These are phyloP conservation scores for Aspergillus luchuensis DNA, from an alignment of 2,329 filamentous ascomycete species.

Conservation along the genomic window DNA sequence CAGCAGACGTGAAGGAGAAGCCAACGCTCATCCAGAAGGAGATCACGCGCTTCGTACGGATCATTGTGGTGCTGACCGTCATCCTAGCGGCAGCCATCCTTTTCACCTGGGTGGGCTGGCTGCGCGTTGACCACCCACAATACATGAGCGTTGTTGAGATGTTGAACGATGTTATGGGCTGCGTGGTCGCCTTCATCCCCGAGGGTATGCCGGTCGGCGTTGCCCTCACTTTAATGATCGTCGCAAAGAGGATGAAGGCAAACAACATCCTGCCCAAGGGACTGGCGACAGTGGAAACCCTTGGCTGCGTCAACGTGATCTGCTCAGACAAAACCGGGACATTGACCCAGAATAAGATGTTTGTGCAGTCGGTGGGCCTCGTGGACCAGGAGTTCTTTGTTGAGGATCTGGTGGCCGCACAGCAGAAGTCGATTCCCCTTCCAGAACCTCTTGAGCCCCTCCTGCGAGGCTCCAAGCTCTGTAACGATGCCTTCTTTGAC, in stretches of 20 bases:
- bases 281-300: conserved; percentile 74
- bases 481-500: conserved; percentile 76
- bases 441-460: conserved; percentile 58
- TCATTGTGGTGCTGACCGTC: conserved; percentile 70
- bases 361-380: conserved; percentile 49
- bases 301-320: conserved; percentile 73
- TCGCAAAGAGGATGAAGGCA: conserved; percentile 73
- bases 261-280: conserved; percentile 79
- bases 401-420: conserved; percentile 18
- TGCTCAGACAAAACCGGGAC: conserved; percentile 76
- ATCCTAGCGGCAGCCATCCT: conserved; percentile 58
- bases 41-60: conserved; percentile 69
- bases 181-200: conserved; percentile 77
- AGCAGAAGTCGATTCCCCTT: conserved; percentile 17
- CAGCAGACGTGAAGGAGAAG: conserved; percentile 68
- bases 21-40: conserved; percentile 72
- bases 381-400: conserved; percentile 27
- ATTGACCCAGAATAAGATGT: conserved; percentile 67
- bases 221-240: conserved; percentile 72
- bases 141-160: conserved; percentile 74
- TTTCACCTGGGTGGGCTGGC: conserved; percentile 65
- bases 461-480: conserved; percentile 65
- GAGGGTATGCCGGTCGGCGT: conserved; percentile 72
- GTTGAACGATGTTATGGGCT: conserved; percentile 72
- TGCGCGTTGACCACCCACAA: conserved; percentile 63